Evolutionary conservation across 306 rosid species (phyloP), one percentile per base, ranked within the genome.

Genomic region (Gastrolobium bilobum): DNA sequence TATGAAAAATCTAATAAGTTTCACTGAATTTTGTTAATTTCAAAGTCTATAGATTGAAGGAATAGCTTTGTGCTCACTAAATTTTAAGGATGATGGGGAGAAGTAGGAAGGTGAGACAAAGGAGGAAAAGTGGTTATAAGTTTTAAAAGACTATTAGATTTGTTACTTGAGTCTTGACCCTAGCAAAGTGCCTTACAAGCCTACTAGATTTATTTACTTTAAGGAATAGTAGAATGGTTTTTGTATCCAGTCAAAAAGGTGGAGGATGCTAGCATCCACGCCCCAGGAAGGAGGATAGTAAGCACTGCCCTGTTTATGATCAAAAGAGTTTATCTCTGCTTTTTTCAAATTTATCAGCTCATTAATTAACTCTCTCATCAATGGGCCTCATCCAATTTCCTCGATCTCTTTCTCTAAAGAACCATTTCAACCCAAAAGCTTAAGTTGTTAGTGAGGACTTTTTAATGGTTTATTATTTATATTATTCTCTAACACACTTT

Each of bases 81-180:
- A 65, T 52, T 51, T 13, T 29, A 8, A 52, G 10, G 42, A 47
- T 76, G 53, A 64, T 76, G 61, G 38, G 14, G 7, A 35, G 53
- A 65, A 77, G 65, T 76, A 11, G 62, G 62, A 37, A 62, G 37
- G 73, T 63, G 14, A 63, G 13, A 37, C 82, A 33, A 47, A 46
- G 82, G 71, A 68, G 66, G 62, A 47, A 13, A 38, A 69, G 7
- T 37, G 11, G n/a, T 39, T 50, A 5, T 59, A 5, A 74, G 46
- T 44, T 37, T 47, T 2, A 3, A 34, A 60, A 33, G 46, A 60
- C 48, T 47, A 34, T 51, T 62, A 39, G 40, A 54, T 39, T 50
- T 51, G 29, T 47, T 37, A 26, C 37, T 58, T 69, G 54, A 48
- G 35, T 29, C 54, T 14, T 69, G 54, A 48, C 44, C 37, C 54